Base-by-base conservation (phyloP, 345 rosid species). In the Brassica cretica region DNA sequence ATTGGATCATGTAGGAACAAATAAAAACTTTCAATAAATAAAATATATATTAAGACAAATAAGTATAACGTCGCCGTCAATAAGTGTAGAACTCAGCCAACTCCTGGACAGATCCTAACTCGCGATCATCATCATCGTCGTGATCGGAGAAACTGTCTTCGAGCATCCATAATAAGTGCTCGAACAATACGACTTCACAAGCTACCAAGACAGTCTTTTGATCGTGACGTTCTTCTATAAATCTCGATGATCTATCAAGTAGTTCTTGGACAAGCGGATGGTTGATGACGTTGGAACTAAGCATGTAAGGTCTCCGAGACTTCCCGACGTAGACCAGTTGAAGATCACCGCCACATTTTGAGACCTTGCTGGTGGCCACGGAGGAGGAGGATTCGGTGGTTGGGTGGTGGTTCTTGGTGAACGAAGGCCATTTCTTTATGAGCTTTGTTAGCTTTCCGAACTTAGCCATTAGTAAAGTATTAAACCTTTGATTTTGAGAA, bases 91-190 rank as follows among this genome's bases (percentile, higher is more conserved):
- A 85, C 16, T 88, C 93, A 73, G 88, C 68, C 79, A 80, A 70
- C 70, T 75, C 80, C 27, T 70, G 64, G n/a, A 80, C 68, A 49
- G 76, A 75, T 56, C 29, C 69, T 30, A 33, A 49, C 58, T 32
- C 18, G 3, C 1, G 7, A 68, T 55, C 63, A 39, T 65, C 66
- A 37, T 66, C 16, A 27, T 44, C 53, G 9, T 29, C 15, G 12
- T 49, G 71, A 46, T 65, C 64, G 15, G 58, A 60, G 14, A 56
- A 78, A 59, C 73, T 67, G 46, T 80, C 85, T 64, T 89, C 84
- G 55, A 94, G 85, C 94, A 92, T 91, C 98, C 98, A 94, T 78
- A 94, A 71, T 88, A 94, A 84, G 77, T 94, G 98, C 80, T 92
- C 98, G 69, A 94, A 94, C 86, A 94, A 72, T 35, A 94, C 98